phyloP scores from a whole-genome alignment of 768 basidiomycete species.

The Boletus bicolor region DNA sequence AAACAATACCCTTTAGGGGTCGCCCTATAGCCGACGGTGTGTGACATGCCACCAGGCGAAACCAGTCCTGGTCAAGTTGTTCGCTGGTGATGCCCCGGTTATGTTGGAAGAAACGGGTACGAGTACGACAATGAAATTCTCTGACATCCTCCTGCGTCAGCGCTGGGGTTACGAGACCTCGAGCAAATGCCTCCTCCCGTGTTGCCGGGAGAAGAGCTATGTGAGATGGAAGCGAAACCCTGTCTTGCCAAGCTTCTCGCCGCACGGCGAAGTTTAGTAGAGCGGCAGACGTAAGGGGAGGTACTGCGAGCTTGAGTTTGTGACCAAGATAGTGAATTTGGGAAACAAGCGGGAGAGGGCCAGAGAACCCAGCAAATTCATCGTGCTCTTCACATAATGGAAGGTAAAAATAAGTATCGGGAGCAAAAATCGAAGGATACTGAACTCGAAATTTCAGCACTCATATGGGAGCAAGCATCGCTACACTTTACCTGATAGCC shows the following conservation, averaged over 20 bases:
- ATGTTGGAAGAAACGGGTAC: constrained; percentile 31
- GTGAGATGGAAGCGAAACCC: constrained; percentile 20
- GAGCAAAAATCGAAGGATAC: constrained; percentile 43
- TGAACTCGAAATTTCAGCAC: constrained; percentile 19
- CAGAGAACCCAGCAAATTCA: constrained; percentile 25
- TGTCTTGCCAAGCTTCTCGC: constrained; percentile 36
- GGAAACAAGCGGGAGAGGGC: constrained; percentile 31
- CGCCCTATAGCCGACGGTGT: constrained; percentile 34
- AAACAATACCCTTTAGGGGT: constrained; percentile 42
- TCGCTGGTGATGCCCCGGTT: constrained; percentile 22
- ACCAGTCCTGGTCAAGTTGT: constrained; percentile 47
- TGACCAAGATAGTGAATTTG: constrained; percentile 41
- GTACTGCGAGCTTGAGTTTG: constrained; percentile 39
- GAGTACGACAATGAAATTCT: constrained; percentile 37
- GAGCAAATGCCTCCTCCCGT: constrained; percentile 33
- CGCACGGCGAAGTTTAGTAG: constrained; percentile 36
- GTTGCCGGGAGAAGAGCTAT: constrained; percentile 32
- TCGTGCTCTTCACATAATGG: constrained; percentile 35
- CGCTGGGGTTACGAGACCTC: constrained; percentile 31
- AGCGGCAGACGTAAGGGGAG: constrained; percentile 41
- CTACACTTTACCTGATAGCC: constrained; percentile 38
- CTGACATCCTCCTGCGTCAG: constrained; percentile 37
- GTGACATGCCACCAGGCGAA: constrained; percentile 42
- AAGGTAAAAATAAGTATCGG: constrained; percentile 42
- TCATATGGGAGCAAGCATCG: not conserved